Base-by-base conservation (phyloP, 2,329 filamentous ascomycete species). In the Lachnellula subtilissima region DNA sequence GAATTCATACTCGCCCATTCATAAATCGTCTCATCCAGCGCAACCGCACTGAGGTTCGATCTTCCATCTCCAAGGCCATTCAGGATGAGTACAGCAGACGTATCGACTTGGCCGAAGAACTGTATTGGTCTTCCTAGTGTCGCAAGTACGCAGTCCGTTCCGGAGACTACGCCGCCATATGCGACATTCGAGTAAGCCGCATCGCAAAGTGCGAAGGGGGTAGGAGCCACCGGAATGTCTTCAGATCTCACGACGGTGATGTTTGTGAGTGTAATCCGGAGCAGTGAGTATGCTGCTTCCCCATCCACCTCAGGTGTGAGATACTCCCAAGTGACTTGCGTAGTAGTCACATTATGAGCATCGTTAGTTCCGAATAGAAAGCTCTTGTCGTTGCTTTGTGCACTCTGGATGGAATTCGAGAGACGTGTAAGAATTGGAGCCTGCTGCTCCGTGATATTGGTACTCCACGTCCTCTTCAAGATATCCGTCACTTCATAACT, bases 191-290 rank as follows among this genome's bases (percentile, higher is more conserved):
- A 42, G 17, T 48, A 53, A 1, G 52, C 35, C 2, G 35, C 37
- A 32, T 53, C 45, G 35, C 52, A 53, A 2, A 19, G 35, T 25
- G 25, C 22, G 43, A 37, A 42, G 15, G 52, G 23, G 19, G 4
- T 39, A 9, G 35, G 43, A 5, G 43, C 43, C 14, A n/a, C 15
- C 2, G 35, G 23, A 12, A 53, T 37, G 12, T 14, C 42, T 35
- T 53, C 52, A 11, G 52, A 53, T 9, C 52, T 15, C 11, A 53
- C 40, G 15, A 53, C 36, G 9, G 52, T 53, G 17, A 53, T 53
- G 23, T 53, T 53, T 19, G 52, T 48, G 3, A 48, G 7, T 17
- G 45, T 39, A 6, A 53, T 48, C 19, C 52, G 52, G 19, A 53
- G 36, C 19, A 53, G 19, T 3, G 43, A 48, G 43, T 48, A 53